These are phyloP conservation scores for Xylariaceae sp. DNA, from an alignment of 2,329 filamentous ascomycete genomes.

Conservation along the genomic window DNA sequence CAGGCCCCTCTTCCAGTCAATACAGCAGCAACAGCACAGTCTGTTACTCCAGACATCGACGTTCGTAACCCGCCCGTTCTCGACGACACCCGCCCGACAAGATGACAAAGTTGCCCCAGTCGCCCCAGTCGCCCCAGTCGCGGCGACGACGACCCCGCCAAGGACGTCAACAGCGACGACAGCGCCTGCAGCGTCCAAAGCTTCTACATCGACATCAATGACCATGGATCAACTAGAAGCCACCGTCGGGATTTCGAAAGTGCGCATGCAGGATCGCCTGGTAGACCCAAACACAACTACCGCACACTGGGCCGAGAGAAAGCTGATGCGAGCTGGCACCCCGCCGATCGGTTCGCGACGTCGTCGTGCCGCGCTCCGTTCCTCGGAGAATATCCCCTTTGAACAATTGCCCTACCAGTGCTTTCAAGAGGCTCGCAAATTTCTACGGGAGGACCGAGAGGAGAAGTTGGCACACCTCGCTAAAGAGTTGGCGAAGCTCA, in stretches of 20 bases:
- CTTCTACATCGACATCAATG: no score
- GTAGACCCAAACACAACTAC: slow-evolving; percentile 65
- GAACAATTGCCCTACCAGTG: slow-evolving; percentile 94
- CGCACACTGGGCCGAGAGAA: slow-evolving; percentile 57
- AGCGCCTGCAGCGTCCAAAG: no score
- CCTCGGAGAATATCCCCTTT: slow-evolving; percentile 67
- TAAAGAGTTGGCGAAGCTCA: slow-evolving; percentile 62
- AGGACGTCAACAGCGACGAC: slow-evolving; percentile 10
- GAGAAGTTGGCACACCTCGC: slow-evolving; percentile 74
- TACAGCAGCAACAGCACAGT: slow-evolving; percentile 42
- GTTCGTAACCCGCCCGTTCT: slow-evolving; percentile 33
- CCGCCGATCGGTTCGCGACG: slow-evolving; percentile 77
- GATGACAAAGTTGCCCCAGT: slow-evolving; percentile 29
- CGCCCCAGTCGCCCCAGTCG: slow-evolving; percentile 9
- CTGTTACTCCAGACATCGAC: slow-evolving; percentile 26
- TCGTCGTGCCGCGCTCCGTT: slow-evolving; percentile 67
- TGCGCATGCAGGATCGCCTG: slow-evolving; percentile 36
- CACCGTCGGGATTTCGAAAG: slow-evolving; percentile 9
- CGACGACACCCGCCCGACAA: slow-evolving; percentile 32
- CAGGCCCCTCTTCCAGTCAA: slow-evolving; percentile 50
- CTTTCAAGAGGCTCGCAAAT: slow-evolving; percentile 89
- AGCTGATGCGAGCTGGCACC: slow-evolving; percentile 61
- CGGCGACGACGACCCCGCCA: slow-evolving; percentile 23
- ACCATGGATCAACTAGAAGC: slow-evolving; percentile 16
- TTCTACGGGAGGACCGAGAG: slow-evolving; percentile 71